Conservation (phyloP, 2,329 filamentous ascomycete genomes). For the Ascocoryne sarcoides region DNA sequence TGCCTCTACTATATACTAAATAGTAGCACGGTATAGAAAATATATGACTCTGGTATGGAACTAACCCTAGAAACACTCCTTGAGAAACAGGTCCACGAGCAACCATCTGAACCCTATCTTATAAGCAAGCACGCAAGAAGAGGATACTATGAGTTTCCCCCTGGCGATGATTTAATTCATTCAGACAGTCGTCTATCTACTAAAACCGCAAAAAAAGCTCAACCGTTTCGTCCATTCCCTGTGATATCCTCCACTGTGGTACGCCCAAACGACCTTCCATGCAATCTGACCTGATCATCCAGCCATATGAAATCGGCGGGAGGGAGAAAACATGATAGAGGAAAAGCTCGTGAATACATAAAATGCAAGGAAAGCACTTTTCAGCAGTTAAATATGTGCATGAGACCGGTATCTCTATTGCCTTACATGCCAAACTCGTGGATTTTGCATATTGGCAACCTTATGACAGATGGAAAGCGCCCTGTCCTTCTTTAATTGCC, state of each 20-base stretch:
- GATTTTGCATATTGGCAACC: conserved; percentile 10
- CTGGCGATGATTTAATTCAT: not conserved
- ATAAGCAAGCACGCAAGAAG: too few relatives aligned
- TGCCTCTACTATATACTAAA: too few relatives aligned
- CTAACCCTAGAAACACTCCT: too few relatives aligned
- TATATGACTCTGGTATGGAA: too few relatives aligned
- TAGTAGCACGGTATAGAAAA: too few relatives aligned
- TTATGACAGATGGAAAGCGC: conserved; percentile 91
- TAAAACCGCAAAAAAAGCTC: conserved; percentile 13
- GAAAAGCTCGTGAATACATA: conserved; percentile 24
- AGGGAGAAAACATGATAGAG: conserved; percentile 3
- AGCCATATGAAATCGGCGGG: conserved; percentile 7
- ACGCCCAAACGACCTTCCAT: conserved; percentile 30
- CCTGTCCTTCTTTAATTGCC: conserved; percentile 91
- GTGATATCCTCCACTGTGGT: conserved; percentile 19
- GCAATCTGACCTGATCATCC: conserved; percentile 25
- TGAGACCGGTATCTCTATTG: conserved; percentile 8
- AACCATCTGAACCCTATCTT: too few relatives aligned
- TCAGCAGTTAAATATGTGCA: conserved; percentile 14
- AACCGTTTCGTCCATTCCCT: conserved; percentile 10
- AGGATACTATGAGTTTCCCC: not conserved
- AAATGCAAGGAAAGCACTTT: conserved; percentile 19
- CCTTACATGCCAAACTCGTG: conserved; percentile 9
- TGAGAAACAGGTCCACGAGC: too few relatives aligned
- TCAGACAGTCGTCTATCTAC: conserved; percentile 22